Conservation (phyloP, 306 rosid genomes). For the Sechiopsis laciniata region DNA sequence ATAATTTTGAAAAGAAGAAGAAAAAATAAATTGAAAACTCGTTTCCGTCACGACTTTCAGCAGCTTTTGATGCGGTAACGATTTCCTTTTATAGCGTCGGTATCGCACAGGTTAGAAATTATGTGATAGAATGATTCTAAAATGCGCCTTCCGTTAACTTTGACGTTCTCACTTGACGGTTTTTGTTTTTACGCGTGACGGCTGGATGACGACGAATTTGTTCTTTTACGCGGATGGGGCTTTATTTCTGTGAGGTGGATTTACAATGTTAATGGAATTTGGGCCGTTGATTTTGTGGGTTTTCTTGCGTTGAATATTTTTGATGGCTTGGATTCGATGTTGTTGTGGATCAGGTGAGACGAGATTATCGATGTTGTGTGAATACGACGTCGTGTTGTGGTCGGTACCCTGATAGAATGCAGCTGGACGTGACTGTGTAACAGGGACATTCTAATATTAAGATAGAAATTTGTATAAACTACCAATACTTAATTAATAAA, state of each 20-base stretch:
- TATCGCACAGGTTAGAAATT: not conserved
- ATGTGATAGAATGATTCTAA: not conserved
- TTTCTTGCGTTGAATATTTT: not conserved
- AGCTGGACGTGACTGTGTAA: not conserved
- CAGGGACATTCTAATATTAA: not conserved
- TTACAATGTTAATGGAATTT: not conserved
- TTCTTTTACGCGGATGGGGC: conserved; percentile 5
- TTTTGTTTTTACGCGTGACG: not conserved
- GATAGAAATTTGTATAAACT: not conserved
- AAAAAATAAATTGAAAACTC: not conserved
- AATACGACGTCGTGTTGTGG: conserved; percentile 2
- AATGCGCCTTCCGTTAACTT: not conserved
- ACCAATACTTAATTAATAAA: not conserved
- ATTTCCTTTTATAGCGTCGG: not conserved
- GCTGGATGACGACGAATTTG: conserved; percentile 13
- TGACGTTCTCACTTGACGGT: not conserved
- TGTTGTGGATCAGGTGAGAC: not conserved
- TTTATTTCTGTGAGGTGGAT: not conserved
- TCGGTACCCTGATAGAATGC: not conserved
- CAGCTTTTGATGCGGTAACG: not conserved
- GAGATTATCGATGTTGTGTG: not conserved
- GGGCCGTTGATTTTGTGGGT: not conserved
- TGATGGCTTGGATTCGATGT: not conserved
- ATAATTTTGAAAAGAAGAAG: too few species aligned
- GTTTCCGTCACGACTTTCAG: not conserved